These are phyloP conservation scores for Xylaria castorea DNA, from an alignment of 495 filamentous ascomycete genomes.

Conservation along the genomic window DNA sequence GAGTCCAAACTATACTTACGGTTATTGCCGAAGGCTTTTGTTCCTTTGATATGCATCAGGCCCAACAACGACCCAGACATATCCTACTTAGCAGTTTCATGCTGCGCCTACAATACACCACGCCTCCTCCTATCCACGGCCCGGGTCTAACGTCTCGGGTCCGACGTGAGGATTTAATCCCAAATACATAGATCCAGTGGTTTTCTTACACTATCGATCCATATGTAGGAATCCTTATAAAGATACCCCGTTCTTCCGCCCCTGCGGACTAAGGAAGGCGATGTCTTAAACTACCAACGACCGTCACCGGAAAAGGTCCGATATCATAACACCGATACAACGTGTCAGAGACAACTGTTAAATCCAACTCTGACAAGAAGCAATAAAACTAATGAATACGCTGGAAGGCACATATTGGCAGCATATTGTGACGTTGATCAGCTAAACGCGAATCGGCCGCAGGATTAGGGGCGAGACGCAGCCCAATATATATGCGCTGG, in stretches of 20 bases:
- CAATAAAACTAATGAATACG: neutral
- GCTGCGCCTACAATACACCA: neutral
- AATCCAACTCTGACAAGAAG: neutral
- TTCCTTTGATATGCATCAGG: neutral
- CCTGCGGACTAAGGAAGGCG: neutral
- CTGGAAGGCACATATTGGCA: neutral
- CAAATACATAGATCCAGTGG: neutral
- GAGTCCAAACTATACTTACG: neutral
- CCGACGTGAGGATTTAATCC: neutral
- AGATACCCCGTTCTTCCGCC: slow-evolving; percentile 2
- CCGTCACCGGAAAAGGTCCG: slow-evolving; percentile 5
- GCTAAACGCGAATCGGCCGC: neutral
- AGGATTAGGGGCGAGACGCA: neutral
- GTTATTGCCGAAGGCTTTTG: neutral
- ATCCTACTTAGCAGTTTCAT: neutral
- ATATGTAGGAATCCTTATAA: neutral
- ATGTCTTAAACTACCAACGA: slow-evolving; percentile 3
- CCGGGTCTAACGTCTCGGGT: neutral
- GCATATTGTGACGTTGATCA: neutral
- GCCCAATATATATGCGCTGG: neutral
- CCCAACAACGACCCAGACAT: neutral
- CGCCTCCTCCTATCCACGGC: neutral
- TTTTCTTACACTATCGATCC: neutral
- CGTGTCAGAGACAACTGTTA: neutral
- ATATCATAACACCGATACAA: neutral